A percentile compares a stretch with the other conserved stretches of the same genome.
Evolutionary conservation across 1,284 basidiomycete genomes (phyloP).

Genomic region (Melanopsichium pennsylvanicum): DNA sequence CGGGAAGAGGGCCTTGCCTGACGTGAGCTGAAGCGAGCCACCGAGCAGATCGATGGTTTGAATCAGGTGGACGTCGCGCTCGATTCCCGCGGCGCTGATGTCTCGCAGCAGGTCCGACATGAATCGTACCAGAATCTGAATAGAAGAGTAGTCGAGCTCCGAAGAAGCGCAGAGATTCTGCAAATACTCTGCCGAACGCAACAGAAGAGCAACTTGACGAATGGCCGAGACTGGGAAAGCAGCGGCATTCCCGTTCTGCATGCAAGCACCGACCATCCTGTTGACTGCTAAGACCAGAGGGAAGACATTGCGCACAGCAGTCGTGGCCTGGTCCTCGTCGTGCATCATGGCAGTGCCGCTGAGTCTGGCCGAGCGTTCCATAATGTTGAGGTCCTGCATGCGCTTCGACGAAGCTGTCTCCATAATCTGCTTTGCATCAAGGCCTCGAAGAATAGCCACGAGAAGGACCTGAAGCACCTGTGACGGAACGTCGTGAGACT

Average conservation of each 20-base stretch:
- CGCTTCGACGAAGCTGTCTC: constrained; percentile 30
- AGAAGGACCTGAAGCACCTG: constrained; percentile 17
- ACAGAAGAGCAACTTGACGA: constrained; percentile 21
- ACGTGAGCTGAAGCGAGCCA: constrained; percentile 38
- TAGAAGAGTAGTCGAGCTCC: constrained; percentile 48
- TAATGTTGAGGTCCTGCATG: constrained; percentile 30
- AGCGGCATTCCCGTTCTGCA: background rate
- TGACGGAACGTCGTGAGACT: background rate
- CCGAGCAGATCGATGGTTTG: constrained; percentile 30
- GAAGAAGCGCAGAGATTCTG: constrained; percentile 23
- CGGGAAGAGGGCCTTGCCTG: constrained; percentile 44
- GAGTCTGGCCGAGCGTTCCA: constrained; percentile 38
- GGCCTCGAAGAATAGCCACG: constrained; percentile 18
- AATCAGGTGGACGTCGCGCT: constrained; percentile 1
- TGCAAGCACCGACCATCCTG: constrained; percentile 7
- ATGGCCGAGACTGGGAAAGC: constrained; percentile 4
- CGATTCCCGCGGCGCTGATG: constrained; percentile 7
- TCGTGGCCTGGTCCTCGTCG: constrained; percentile 34
- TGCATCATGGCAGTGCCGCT: constrained; percentile 20
- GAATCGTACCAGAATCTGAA: constrained; percentile 42
- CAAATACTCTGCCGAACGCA: constrained; percentile 32
- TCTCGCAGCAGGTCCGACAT: constrained; percentile 32
- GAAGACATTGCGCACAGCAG: constrained; percentile 36
- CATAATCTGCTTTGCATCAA: constrained; percentile 4
- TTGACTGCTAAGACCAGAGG: constrained; percentile 20